Base-by-base conservation (phyloP, 2,329 filamentous ascomycete genomes). In the Ustilaginoidea virens region DNA sequence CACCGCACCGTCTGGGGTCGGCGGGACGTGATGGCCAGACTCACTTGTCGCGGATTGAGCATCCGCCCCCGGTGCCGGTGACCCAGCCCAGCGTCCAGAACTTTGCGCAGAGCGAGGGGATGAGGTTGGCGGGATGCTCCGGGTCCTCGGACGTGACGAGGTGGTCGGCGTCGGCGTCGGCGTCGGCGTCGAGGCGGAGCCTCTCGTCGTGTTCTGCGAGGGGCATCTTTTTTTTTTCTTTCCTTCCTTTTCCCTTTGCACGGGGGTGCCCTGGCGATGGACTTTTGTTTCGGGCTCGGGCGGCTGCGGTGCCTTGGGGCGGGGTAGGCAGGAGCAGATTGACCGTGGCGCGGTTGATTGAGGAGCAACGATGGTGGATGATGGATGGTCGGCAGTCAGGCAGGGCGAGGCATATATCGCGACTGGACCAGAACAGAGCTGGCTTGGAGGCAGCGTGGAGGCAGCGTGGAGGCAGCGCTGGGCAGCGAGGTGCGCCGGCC, bases 21-120 rank as follows among this genome's bases (percentile, higher is more conserved):
- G n/a, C n/a, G n/a, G n/a, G n/a, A n/a, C n/a, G n/a, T n/a, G n/a
- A n/a, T n/a, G n/a, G n/a, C n/a, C n/a, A n/a, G 16, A 25, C 35
- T 46, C 57, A 76, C 72, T 67, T 63, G 37, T 74, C 55, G 34
- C 72, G 68, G 44, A 90, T 87, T 31, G 77, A 83, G 38, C 79
- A 78, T 34, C 81, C 81, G 43, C 81, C 81, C 35, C 81, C 81
- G 3, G 81, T 90, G 32, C 81, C 82, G 9, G 82, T 87, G 17
- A 90, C 87, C 87, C 90, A 96, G 43, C 90, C 90, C 43, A 92
- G 65, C 12, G 69, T 82, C 70, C 93, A 98, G 60, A 98, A 98
- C 51, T 87, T 90, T 47, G 80, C 79, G 60, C 90, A 98, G 27
- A 98, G 69, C 27, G 80, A 77, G 38, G 86, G 90, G 41, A 94